Evolutionary conservation across 2,329 filamentous ascomycete species (phyloP).

Genomic region (Cytospora piceicola): DNA sequence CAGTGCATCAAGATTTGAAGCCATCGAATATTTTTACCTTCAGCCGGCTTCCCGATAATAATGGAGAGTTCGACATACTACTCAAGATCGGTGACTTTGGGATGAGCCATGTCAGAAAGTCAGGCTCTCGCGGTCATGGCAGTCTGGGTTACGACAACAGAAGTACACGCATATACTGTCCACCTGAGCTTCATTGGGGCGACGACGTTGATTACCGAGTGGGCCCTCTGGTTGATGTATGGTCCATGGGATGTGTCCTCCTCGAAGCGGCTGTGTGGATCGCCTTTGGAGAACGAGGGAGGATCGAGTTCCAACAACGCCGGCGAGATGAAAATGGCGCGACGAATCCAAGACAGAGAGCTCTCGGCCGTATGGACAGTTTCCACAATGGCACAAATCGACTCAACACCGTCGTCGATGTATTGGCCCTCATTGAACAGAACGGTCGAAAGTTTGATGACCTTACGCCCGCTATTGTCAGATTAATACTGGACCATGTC

Average conservation of each 20-base stretch:
- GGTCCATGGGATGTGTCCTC: constrained; percentile 9
- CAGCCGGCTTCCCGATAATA: not conserved
- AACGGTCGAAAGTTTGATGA: constrained; percentile 9
- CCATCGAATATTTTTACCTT: constrained; percentile 10
- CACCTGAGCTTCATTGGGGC: constrained; percentile 8
- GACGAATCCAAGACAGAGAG: not conserved
- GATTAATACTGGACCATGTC: not conserved
- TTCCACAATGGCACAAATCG: not conserved
- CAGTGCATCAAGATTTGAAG: constrained; percentile 12
- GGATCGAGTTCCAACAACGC: not conserved
- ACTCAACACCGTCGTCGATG: not conserved
- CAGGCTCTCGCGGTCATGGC: not conserved
- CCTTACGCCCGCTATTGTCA: not conserved
- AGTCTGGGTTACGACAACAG: constrained; percentile 1
- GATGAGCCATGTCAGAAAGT: not conserved
- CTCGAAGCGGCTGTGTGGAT: constrained; percentile 11
- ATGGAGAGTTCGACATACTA: not conserved
- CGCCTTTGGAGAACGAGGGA: not conserved
- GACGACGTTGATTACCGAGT: not conserved
- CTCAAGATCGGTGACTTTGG: constrained; percentile 14
- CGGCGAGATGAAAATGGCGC: not conserved
- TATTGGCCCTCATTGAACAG: not conserved
- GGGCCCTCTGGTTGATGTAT: not conserved
- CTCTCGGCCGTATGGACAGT: not conserved
- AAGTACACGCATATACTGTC: constrained; percentile 1